A percentile compares a stretch with the other conserved stretches of the same genome.
Conservation (phyloP, 441 rosid genomes). For the Gossypium trilobum region DNA sequence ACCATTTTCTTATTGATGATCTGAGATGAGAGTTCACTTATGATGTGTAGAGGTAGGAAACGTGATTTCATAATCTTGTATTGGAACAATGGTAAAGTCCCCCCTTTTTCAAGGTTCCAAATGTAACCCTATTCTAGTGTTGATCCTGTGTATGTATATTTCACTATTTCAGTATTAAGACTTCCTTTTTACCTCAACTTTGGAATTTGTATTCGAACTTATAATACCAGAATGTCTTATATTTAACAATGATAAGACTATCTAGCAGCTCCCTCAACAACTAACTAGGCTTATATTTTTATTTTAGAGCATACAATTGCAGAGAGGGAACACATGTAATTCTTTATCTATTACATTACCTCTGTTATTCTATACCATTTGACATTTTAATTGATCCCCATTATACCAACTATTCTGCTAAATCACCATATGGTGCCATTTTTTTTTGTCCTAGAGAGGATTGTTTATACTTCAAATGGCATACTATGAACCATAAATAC, state of each 20-base stretch:
- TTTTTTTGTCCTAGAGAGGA: too few relatives aligned
- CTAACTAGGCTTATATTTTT: conserved; percentile 69
- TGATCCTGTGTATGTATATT: too few relatives aligned
- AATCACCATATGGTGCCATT: too few relatives aligned
- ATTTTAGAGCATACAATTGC: conserved; percentile 83
- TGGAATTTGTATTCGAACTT: too few relatives aligned
- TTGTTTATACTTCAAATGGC: too few relatives aligned
- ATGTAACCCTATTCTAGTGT: neutral
- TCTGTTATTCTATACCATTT: too few relatives aligned
- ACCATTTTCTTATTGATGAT: neutral
- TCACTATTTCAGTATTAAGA: neutral
- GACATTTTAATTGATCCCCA: too few relatives aligned
- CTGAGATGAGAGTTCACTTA: neutral
- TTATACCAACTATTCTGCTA: too few relatives aligned
- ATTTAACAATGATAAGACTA: conserved; percentile 56
- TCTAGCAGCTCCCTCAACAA: conserved; percentile 62
- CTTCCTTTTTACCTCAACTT: too few relatives aligned
- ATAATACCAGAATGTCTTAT: neutral
- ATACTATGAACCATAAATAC: neutral
- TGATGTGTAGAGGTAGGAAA: neutral
- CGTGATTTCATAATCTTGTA: neutral
- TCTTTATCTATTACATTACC: too few relatives aligned
- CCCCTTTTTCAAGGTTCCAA: neutral
- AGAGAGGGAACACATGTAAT: conserved; percentile 92
- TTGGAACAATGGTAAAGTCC: neutral